A percentile compares a stretch with the other conserved stretches of the same genome.
These are phyloP conservation scores for Tetracladium maxilliforme DNA, from an alignment of 2,329 filamentous ascomycete genomes.

Conservation along the genomic window DNA sequence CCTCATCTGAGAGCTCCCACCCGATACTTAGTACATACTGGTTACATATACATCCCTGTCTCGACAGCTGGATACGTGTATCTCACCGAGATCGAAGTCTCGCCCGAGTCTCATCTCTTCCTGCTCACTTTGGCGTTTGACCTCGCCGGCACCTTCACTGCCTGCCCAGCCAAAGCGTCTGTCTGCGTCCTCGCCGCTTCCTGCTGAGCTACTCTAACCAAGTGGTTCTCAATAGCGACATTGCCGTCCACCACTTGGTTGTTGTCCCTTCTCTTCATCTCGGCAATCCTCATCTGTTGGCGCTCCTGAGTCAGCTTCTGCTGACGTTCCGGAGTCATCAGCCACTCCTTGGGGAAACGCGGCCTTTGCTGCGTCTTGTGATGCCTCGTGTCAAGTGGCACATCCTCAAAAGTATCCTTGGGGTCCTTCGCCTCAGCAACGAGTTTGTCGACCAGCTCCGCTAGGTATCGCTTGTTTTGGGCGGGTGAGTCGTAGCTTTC, in stretches of 20 bases:
- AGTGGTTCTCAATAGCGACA: too few species aligned
- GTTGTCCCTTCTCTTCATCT: conserved; percentile 35
- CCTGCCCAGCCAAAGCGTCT: too few species aligned
- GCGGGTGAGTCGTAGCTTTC: conserved; percentile 80
- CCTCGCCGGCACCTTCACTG: too few species aligned
- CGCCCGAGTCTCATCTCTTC: too few species aligned
- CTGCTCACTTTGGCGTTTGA: too few species aligned
- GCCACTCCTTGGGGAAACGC: conserved; percentile 73
- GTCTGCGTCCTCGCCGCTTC: too few species aligned
- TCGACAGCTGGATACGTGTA: too few species aligned
- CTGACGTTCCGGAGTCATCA: conserved; percentile 55
- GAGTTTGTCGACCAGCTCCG: conserved; percentile 60
- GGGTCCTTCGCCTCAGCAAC: conserved; percentile 64
- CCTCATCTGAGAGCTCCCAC: too few species aligned
- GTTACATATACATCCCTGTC: too few species aligned
- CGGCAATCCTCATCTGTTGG: conserved; percentile 30
- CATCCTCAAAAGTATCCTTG: conserved; percentile 70
- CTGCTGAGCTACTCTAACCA: too few species aligned
- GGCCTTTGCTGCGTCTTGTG: conserved; percentile 53
- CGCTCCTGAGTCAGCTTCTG: conserved; percentile 49
- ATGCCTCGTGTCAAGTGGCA: conserved; percentile 82
- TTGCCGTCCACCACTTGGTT: conserved; percentile 48
- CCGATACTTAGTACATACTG: too few species aligned
- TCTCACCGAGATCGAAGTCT: too few species aligned
- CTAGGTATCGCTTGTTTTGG: conserved; percentile 93